Conservation (phyloP, 192 early-diverging fungal species). For the Umbelopsis vinacea region DNA sequence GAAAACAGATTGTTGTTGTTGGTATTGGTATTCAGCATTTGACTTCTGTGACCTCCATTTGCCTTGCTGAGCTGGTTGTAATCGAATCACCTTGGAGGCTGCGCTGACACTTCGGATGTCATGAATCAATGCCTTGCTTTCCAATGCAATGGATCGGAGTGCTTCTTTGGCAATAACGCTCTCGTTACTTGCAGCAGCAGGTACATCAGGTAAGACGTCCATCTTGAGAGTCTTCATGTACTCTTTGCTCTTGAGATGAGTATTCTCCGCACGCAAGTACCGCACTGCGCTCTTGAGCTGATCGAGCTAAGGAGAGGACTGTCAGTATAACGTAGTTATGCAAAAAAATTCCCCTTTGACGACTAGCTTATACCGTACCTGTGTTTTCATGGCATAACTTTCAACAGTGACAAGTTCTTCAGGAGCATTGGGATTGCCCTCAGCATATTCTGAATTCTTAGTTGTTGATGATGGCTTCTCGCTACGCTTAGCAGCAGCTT, state of each 20-base stretch:
- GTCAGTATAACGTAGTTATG: background rate
- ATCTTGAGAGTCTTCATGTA: conserved; percentile 48
- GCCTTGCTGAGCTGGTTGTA: conserved; percentile 33
- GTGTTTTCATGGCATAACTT: conserved; percentile 27
- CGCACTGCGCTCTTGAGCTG: conserved; percentile 74
- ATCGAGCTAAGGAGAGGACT: conserved; percentile 56
- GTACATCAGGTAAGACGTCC: conserved; percentile 37
- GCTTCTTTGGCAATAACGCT: conserved; percentile 25
- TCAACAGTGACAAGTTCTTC: conserved; percentile 12
- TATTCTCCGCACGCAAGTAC: conserved; percentile 82
- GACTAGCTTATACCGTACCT: background rate
- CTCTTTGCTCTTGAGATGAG: conserved; percentile 70
- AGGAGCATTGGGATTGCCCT: background rate
- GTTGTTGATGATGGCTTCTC: conserved; percentile 28
- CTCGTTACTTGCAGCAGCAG: conserved; percentile 17
- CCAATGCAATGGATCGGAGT: conserved; percentile 48
- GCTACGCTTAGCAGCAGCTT: conserved; percentile 29
- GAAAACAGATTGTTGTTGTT: conserved; percentile 56
- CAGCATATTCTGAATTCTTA: background rate
- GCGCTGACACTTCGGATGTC: conserved; percentile 51
- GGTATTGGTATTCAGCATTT: conserved; percentile 57
- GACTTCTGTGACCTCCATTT: conserved; percentile 55
- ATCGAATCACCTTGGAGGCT: conserved; percentile 53
- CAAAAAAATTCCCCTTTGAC: background rate
- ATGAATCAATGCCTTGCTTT: conserved; percentile 53